phyloP scores from a whole-genome alignment of 257 asterid species.

The Solanum lignicaule region DNA sequence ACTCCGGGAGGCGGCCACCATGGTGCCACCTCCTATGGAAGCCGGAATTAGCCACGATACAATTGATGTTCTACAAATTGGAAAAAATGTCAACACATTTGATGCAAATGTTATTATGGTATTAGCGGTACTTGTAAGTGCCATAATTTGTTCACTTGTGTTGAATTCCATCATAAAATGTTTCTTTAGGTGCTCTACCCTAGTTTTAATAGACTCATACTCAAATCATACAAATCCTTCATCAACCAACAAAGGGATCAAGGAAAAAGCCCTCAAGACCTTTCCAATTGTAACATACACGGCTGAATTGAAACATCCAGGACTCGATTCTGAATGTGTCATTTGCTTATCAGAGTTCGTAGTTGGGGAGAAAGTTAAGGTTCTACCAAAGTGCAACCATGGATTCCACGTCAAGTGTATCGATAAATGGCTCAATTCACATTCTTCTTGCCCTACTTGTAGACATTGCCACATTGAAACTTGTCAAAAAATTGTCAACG shows the following conservation, averaged over 20 bases:
- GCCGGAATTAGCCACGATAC: neutral
- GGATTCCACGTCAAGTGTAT: neutral
- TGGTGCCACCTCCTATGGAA: neutral
- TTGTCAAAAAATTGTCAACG: neutral
- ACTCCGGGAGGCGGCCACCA: neutral
- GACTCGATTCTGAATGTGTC: neutral
- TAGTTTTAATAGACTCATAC: neutral
- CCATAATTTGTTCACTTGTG: neutral
- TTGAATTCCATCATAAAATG: neutral
- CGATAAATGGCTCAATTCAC: neutral
- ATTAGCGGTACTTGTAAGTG: neutral
- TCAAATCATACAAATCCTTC: neutral
- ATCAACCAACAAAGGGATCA: neutral
- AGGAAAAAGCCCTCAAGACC: neutral
- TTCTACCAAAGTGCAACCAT: neutral
- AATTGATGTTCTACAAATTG: neutral
- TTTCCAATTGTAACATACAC: neutral
- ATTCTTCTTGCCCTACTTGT: neutral
- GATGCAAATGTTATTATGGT: neutral
- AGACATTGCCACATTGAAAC: neutral
- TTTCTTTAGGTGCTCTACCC: neutral
- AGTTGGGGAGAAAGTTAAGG: neutral
- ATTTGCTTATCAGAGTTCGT: neutral
- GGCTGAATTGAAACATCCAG: neutral
- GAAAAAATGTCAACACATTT: neutral